These are phyloP conservation scores for Suillus weaverae DNA, from an alignment of 768 basidiomycete species.

Conservation along the genomic window DNA sequence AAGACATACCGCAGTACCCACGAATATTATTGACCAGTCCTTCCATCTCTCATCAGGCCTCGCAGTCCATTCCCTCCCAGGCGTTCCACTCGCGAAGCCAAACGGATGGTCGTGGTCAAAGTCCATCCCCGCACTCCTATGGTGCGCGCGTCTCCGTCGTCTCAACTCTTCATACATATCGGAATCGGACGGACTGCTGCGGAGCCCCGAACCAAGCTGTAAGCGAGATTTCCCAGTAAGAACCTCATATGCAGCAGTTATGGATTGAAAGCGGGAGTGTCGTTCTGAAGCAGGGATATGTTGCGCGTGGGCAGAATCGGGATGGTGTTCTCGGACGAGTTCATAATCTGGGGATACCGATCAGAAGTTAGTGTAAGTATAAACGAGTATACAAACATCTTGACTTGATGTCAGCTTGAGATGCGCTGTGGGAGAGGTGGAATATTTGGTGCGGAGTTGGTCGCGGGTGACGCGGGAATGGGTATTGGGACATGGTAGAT, in stretches of 20 bases:
- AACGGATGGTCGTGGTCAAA: conserved; percentile 33
- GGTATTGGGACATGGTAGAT: conserved; percentile 29
- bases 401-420: conserved; percentile 61
- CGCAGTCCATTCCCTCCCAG: conserved; percentile 26
- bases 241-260: conserved; percentile 63
- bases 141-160: conserved; percentile 43
- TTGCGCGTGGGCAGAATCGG: conserved; percentile 55
- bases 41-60: conserved; percentile 49
- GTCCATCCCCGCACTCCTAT: conserved; percentile 12
- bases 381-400: conserved; percentile 50
- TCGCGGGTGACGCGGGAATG: conserved; percentile 52
- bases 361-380: not conserved
- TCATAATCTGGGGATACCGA: conserved; percentile 57
- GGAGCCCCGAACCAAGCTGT: conserved; percentile 5
- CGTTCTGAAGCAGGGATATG: conserved; percentile 42
- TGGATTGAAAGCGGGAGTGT: conserved; percentile 62
- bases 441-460: conserved; percentile 76
- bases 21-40: conserved; percentile 48
- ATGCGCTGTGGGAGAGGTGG: conserved; percentile 56
- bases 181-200: conserved; percentile 17
- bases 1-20: conserved; percentile 48
- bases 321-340: conserved; percentile 70
- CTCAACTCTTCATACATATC: conserved; percentile 55
- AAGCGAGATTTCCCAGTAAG: conserved; percentile 41
- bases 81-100: conserved; percentile 12